phyloP scores from a whole-genome alignment of 169 alveolate genomes.

The Miamiensis avidus region DNA sequence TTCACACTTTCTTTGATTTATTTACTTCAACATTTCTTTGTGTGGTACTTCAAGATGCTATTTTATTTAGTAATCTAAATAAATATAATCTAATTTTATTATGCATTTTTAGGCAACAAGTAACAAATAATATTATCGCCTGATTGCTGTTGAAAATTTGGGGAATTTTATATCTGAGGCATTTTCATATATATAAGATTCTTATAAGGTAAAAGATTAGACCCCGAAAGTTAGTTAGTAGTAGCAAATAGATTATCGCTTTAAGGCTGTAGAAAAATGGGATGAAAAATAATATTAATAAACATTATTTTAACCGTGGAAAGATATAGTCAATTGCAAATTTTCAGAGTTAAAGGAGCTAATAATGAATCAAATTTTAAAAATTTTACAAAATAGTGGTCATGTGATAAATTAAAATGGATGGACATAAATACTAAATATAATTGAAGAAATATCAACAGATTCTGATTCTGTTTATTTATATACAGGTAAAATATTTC shows the following conservation, averaged over 20 bases:
- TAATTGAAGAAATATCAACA: constrained; percentile 8
- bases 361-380: constrained; percentile 16
- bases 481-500: background rate
- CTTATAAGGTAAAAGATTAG: background rate
- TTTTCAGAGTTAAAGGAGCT: background rate
- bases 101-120: background rate
- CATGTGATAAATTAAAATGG: constrained; percentile 24
- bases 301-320: constrained; percentile 19
- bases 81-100: too few species aligned
- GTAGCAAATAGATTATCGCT: background rate
- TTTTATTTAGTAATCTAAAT: too few species aligned
- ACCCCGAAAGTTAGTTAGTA: too few species aligned
- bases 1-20: background rate
- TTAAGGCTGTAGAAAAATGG: constrained; percentile 19
- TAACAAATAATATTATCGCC: constrained; percentile 1
- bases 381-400: constrained; percentile 17
- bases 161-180: constrained; percentile 16
- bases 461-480: constrained; percentile 17
- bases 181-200: constrained; percentile 10
- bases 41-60: background rate
- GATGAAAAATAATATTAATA: constrained; percentile 6
- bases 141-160: constrained; percentile 9
- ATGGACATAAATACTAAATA: constrained; percentile 15
- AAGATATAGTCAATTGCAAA: constrained; percentile 1
- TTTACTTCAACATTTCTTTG: background rate